These are phyloP conservation scores for Globisporangium sylvaticum DNA, from an alignment of 352 stramenopile species.

Conservation along the genomic window DNA sequence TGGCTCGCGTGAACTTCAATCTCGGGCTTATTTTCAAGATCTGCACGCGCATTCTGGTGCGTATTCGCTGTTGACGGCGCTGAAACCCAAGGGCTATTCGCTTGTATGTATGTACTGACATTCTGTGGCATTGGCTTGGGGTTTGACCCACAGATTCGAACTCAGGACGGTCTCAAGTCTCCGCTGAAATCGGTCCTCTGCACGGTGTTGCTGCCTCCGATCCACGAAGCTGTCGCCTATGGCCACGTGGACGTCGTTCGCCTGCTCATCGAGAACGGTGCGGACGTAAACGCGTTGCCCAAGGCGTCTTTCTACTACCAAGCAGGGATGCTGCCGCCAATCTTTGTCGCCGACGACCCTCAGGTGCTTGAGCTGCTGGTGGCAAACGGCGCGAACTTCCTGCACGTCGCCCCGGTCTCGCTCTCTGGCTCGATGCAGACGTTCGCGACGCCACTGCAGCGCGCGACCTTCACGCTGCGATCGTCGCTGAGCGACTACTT, in stretches of 20 bases:
- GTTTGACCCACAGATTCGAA: conserved; percentile 33
- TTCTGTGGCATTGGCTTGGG: not conserved
- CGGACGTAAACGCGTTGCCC: conserved; percentile 57
- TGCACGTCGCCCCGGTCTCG: conserved; percentile 49
- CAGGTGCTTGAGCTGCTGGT: conserved; percentile 68
- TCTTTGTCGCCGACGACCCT: conserved; percentile 74
- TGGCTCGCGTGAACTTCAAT: conserved; percentile 78
- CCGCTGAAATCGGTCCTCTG: conserved; percentile 46
- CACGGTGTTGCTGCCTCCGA: conserved; percentile 61
- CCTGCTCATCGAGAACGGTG: conserved; percentile 48
- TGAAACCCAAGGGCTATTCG: not conserved
- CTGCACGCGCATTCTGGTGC: conserved; percentile 53
- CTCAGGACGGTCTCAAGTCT: conserved; percentile 53
- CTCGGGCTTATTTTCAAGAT: conserved; percentile 69
- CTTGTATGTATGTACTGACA: not conserved
- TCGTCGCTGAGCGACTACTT: conserved; percentile 62
- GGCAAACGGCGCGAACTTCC: conserved; percentile 56
- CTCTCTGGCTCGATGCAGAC: conserved; percentile 40
- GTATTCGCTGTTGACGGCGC: not conserved
- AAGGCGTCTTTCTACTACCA: conserved; percentile 67
- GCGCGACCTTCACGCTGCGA: conserved; percentile 59
- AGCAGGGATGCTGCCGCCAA: conserved; percentile 49
- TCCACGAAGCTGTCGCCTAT: conserved; percentile 61
- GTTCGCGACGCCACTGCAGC: conserved; percentile 51
- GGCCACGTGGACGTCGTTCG: conserved; percentile 63